These are phyloP conservation scores for Beauveria pseudobassiana DNA, from an alignment of 2,329 filamentous ascomycete species.

Conservation along the genomic window DNA sequence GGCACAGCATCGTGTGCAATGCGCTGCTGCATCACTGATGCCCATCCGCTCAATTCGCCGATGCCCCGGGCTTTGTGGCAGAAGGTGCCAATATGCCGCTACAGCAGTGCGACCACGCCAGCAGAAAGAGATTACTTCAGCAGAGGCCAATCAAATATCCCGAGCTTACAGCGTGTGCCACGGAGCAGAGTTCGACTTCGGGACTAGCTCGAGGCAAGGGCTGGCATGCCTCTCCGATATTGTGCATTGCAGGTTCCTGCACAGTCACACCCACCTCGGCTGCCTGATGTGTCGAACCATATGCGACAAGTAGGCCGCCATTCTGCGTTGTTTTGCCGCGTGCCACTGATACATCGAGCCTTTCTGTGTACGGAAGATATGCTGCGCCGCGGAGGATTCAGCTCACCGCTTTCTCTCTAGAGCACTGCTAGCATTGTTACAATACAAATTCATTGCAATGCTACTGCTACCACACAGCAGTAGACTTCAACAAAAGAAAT, in stretches of 20 bases:
- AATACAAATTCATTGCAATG: not conserved
- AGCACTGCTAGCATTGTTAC: not conserved
- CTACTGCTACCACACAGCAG: not conserved
- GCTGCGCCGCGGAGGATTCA: not conserved
- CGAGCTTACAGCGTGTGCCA: not conserved
- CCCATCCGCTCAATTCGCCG: not conserved
- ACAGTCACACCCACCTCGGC: not conserved
- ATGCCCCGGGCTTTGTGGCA: not conserved
- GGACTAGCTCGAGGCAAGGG: constrained; percentile 5
- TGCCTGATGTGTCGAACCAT: constrained; percentile 1
- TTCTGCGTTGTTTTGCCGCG: not conserved
- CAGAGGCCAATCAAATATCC: not conserved
- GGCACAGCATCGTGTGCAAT: not conserved
- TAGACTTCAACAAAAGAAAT: not conserved
- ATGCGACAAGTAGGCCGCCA: not conserved
- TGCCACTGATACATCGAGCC: not conserved
- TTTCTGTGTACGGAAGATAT: not conserved
- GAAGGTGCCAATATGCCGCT: not conserved
- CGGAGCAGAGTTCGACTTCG: constrained; percentile 1
- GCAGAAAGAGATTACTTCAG: not conserved
- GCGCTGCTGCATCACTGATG: not conserved
- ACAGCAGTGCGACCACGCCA: not conserved
- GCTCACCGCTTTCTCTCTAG: not conserved
- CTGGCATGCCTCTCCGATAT: constrained; percentile 2
- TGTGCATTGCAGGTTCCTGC: constrained; percentile 2